Evolutionary conservation across 352 stramenopile genomes (phyloP), one percentile per base, ranked within the genome.

Genomic region (Phytophthora boehmeriae): DNA sequence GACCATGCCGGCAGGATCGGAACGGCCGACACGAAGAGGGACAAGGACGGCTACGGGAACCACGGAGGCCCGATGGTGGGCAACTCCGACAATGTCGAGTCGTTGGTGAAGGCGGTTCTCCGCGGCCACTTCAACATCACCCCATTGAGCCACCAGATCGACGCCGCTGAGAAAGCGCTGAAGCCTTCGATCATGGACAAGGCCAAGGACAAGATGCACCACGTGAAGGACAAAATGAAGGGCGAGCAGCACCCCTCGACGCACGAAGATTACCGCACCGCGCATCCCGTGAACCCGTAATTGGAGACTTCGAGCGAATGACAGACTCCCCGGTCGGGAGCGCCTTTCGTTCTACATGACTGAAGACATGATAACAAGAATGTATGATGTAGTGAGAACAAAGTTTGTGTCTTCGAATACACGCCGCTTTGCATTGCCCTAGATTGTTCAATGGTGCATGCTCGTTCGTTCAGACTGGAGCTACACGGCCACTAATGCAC

Each of bases 61-160:
- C 38, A 44, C 38, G 38, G 38, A 2, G 38, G 38, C 16, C 11
- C 11, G 4, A 44, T 44, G 2, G 11, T 44, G 6, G 19, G 38
- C 8, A 17, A 16, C 38, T 17, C 38, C 38, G 38, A 44, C 8
- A 44, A 9, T 6, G 38, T 44, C 38, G 38, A 44, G 38, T 44
- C 38, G 9, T 4, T 44, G 14, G 38, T 44, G 13, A 44, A 44
- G 38, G 20, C 38, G 2, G 22, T 16, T 5, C n/a, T 44, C 13
- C 38, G 38, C 38, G 38, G 22, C 14, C 20, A 44, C 38, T 44
- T 44, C 38, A 44, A 44, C 38, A 2, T 44, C 38, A 44, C 11
- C n/a, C 38, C 38, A 4, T 17, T 44, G 38, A 44, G 38, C n/a
- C 38, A 44, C 38, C 38, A 44, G 38, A 44, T 44, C 38, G 22